These are phyloP conservation scores for Athelia psychrophila DNA, from an alignment of 1,284 basidiomycete species.

Conservation along the genomic window DNA sequence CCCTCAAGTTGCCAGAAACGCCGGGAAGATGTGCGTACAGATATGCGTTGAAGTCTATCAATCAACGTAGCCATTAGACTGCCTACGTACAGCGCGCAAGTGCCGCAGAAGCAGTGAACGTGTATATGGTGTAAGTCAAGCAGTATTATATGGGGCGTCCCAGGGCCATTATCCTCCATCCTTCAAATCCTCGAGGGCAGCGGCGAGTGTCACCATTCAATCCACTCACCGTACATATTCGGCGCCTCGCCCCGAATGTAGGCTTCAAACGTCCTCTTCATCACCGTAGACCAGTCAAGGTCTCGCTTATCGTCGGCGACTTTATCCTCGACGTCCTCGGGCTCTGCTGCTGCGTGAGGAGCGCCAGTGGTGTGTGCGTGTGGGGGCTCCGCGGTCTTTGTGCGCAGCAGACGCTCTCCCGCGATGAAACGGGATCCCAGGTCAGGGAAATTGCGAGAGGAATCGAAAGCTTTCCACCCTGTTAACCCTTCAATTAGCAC, in stretches of 20 bases:
- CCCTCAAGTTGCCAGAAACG: neutral
- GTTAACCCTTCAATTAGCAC: conserved; percentile 5
- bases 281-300: conserved; percentile 68
- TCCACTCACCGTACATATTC: conserved; percentile 77
- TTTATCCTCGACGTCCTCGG: conserved; percentile 33
- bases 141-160: neutral
- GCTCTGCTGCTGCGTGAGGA: neutral
- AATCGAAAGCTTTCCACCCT: conserved; percentile 95
- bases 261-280: conserved; percentile 77
- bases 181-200: too few relatives aligned
- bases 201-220: conserved; percentile 30
- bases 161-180: too few relatives aligned
- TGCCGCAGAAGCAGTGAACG: neutral
- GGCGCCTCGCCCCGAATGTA: conserved; percentile 72
- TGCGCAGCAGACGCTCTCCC: conserved; percentile 63
- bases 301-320: conserved; percentile 62
- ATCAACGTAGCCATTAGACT: neutral
- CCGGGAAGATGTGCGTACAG: conserved; percentile 1
- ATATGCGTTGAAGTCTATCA: neutral
- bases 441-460: conserved; percentile 87
- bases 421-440: conserved; percentile 77
- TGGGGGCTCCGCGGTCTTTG: conserved; percentile 27
- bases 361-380: conserved; percentile 19
- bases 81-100: neutral
- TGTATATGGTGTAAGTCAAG: neutral